These are phyloP conservation scores for Clitocybe nebularis DNA, from an alignment of 1,284 basidiomycete species.

Conservation along the genomic window DNA sequence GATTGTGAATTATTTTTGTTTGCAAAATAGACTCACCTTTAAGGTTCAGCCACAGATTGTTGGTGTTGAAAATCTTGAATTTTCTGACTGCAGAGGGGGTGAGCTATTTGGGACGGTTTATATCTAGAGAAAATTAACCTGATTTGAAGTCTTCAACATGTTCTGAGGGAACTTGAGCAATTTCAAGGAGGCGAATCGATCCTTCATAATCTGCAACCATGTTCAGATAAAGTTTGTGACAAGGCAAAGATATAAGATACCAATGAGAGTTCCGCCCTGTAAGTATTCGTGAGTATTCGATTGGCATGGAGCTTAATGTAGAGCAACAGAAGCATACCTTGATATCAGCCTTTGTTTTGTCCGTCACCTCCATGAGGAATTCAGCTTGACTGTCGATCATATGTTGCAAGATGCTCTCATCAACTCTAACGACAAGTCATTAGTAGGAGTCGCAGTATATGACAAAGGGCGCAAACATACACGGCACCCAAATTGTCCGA, in stretches of 20 bases:
- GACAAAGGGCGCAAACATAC: constrained; percentile 49
- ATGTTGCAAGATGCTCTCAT: constrained; percentile 82
- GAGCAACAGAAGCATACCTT: constrained; percentile 53
- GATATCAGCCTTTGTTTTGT: constrained; percentile 99
- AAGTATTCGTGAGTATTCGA: too few relatives aligned
- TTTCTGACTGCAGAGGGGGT: constrained; percentile 60
- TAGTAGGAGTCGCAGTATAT: constrained; percentile 14
- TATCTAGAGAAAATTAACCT: constrained; percentile 27
- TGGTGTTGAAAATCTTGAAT: constrained; percentile 97
- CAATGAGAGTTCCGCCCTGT: constrained; percentile 92
- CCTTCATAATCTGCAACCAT: constrained; percentile 79
- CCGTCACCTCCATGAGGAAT: constrained; percentile 98
- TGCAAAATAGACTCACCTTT: constrained; percentile 39
- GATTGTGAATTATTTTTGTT: background rate
- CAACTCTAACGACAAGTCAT: constrained; percentile 48
- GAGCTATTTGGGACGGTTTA: constrained; percentile 9
- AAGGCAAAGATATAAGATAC: constrained; percentile 18
- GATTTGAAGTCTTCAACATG: constrained; percentile 99
- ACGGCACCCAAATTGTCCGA: constrained; percentile 99
- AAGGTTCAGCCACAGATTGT: constrained; percentile 98
- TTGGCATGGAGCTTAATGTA: too few relatives aligned
- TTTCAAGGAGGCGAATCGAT: constrained; percentile 91
- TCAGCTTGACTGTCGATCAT: constrained; percentile 88
- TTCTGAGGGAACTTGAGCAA: constrained; percentile 97
- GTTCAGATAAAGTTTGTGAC: background rate